Conservation (phyloP, 768 basidiomycete genomes). For the Pleurotus sapidus region DNA sequence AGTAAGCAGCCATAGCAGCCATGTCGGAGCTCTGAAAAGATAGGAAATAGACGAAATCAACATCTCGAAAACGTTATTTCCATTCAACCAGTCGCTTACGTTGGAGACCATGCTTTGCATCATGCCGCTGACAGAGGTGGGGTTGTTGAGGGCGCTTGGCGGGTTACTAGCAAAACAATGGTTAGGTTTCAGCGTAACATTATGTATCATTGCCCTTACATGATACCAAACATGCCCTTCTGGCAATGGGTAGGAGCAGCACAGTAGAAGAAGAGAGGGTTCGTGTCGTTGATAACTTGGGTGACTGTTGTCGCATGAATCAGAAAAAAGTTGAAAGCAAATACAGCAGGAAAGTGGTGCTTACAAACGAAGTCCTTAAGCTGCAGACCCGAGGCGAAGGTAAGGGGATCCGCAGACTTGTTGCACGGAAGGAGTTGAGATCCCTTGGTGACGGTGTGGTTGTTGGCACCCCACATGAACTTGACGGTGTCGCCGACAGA, state of each 20-base stretch:
- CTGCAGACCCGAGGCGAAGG: slow-evolving; percentile 65
- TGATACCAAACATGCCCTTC: slow-evolving; percentile 86
- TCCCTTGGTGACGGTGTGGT: slow-evolving; percentile 82
- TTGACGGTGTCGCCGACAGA: slow-evolving; percentile 74
- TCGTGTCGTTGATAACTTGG: slow-evolving; percentile 70
- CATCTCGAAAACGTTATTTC: too few species aligned
- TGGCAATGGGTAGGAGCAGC: slow-evolving; percentile 67
- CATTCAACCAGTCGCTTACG: slow-evolving; percentile 24
- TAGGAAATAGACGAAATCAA: too few species aligned
- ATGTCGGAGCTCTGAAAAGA: slow-evolving; percentile 49
- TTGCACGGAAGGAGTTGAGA: slow-evolving; percentile 71
- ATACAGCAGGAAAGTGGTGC: slow-evolving; percentile 14
- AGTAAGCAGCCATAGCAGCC: slow-evolving; percentile 53
- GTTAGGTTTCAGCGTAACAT: too few species aligned
- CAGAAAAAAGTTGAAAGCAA: neutral
- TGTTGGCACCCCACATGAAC: slow-evolving; percentile 77
- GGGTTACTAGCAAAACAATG: slow-evolving; percentile 42
- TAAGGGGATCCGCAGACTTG: slow-evolving; percentile 49
- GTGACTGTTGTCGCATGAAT: slow-evolving; percentile 38
- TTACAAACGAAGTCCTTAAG: slow-evolving; percentile 61
- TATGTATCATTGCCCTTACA: slow-evolving; percentile 30
- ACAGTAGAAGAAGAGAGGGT: slow-evolving; percentile 76
- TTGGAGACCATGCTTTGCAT: slow-evolving; percentile 45
- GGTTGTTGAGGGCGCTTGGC: slow-evolving; percentile 41
- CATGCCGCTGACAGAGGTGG: slow-evolving; percentile 49